Conservation (phyloP, 225 moss, liverwort and hornwort species). For the Pseudisothecium myosuroides region DNA sequence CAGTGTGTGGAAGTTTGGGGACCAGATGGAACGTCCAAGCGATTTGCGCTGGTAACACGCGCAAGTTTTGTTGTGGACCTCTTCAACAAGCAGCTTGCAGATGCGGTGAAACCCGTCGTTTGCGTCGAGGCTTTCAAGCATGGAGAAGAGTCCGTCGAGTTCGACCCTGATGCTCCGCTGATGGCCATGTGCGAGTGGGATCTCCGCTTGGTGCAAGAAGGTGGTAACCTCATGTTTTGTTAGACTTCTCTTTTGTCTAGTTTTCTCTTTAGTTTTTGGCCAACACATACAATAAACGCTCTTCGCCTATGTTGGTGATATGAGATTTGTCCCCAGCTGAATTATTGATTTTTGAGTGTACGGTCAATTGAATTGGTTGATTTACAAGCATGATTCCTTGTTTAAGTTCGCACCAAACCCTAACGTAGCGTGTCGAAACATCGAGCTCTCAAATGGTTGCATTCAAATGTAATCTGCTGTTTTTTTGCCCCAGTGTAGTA, state of each 20-base stretch:
- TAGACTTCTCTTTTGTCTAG: neutral
- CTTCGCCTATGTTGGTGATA: neutral
- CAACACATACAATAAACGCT: neutral
- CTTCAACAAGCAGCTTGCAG: constrained; percentile 21
- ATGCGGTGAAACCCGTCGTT: constrained; percentile 11
- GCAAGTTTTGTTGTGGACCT: constrained; percentile 18
- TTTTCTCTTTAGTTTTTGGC: neutral
- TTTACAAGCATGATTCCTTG: neutral
- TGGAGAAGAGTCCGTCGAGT: constrained; percentile 20
- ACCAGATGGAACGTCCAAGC: constrained; percentile 1
- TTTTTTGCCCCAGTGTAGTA: no score
- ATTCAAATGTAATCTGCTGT: neutral
- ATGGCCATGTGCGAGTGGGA: constrained; percentile 16
- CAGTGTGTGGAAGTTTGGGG: neutral
- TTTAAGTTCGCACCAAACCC: neutral
- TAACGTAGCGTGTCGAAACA: neutral
- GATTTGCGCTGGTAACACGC: constrained; percentile 21
- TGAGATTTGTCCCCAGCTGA: neutral
- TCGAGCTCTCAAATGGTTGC: neutral
- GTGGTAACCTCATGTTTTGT: neutral
- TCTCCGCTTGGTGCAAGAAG: constrained; percentile 26
- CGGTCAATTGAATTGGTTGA: neutral
- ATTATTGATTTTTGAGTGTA: neutral
- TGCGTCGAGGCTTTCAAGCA: constrained; percentile 28
- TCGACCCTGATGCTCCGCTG: constrained; percentile 20